Evolutionary conservation across 2,329 filamentous ascomycete genomes (phyloP).

Genomic region (Colletotrichum cordylinicola): DNA sequence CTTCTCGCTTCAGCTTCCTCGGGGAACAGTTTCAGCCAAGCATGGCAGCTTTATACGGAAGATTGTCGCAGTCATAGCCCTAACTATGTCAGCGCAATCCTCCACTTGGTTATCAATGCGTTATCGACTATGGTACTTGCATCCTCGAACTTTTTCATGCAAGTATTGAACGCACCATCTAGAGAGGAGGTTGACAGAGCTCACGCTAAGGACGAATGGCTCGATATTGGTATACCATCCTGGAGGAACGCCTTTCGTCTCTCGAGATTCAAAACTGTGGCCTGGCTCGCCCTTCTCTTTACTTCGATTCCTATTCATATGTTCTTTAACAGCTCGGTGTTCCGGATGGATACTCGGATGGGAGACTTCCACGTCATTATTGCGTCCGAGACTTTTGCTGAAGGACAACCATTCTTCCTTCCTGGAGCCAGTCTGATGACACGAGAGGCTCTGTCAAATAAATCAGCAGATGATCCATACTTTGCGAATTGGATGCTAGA

Average conservation of each 20-base stretch:
- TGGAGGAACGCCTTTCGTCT: not conserved
- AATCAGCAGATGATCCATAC: too few species aligned
- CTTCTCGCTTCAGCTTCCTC: not conserved
- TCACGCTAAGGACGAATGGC: not conserved
- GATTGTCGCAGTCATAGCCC: not conserved
- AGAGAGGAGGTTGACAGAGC: not conserved
- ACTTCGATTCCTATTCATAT: not conserved
- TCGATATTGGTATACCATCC: not conserved
- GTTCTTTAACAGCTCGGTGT: not conserved
- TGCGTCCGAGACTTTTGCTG: not conserved
- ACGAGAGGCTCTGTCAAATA: not conserved
- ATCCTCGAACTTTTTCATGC: not conserved
- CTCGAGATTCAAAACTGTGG: not conserved
- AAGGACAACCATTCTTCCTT: not conserved
- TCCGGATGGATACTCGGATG: not conserved
- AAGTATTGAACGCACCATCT: not conserved
- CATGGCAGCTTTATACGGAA: not conserved
- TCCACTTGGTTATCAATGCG: not conserved
- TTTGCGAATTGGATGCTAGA: too few species aligned
- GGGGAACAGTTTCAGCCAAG: not conserved
- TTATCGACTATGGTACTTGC: not conserved
- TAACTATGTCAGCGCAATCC: accelerated
- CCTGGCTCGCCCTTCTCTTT: not conserved
- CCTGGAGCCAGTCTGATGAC: not conserved
- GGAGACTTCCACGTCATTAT: not conserved